Evolutionary conservation across 768 basidiomycete species (phyloP).

Genomic region (Russula brevipes): DNA sequence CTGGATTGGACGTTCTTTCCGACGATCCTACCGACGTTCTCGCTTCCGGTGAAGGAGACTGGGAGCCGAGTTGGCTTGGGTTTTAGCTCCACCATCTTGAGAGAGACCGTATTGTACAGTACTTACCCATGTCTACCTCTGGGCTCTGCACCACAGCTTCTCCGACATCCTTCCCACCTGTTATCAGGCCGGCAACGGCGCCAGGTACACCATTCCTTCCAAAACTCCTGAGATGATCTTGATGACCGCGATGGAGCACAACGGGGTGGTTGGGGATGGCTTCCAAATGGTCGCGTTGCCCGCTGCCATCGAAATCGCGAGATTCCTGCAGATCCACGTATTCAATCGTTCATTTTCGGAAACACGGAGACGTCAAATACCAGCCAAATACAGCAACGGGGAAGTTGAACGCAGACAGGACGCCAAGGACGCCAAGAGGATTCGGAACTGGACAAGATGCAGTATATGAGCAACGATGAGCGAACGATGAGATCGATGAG

Average conservation of each 20-base stretch:
- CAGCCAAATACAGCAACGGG: constrained; percentile 92
- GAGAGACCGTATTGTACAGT: too few relatives aligned
- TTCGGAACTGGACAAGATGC: constrained; percentile 67
- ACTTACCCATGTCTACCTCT: constrained; percentile 69
- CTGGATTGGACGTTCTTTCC: constrained; percentile 80
- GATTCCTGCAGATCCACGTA: constrained; percentile 55
- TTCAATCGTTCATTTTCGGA: constrained; percentile 2
- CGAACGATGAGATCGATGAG: not conserved
- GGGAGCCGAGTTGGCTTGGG: not conserved
- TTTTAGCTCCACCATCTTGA: too few relatives aligned
- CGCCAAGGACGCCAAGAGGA: constrained; percentile 66
- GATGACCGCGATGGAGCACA: constrained; percentile 88
- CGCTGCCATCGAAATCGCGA: constrained; percentile 79
- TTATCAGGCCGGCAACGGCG: constrained; percentile 76
- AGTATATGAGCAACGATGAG: not conserved
- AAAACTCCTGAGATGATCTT: constrained; percentile 77
- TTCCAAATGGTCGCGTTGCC: constrained; percentile 97
- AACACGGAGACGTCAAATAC: constrained; percentile 36
- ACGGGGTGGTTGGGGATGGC: constrained; percentile 81
- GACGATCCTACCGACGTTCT: constrained; percentile 80
- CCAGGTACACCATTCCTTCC: constrained; percentile 80
- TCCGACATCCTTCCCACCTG: constrained; percentile 77
- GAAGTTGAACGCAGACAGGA: constrained; percentile 94
- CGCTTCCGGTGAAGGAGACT: constrained; percentile 97
- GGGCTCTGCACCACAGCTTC: constrained; percentile 68